Evolutionary conservation across 352 stramenopile species (phyloP).

Genomic region (Globisporangium polare): DNA sequence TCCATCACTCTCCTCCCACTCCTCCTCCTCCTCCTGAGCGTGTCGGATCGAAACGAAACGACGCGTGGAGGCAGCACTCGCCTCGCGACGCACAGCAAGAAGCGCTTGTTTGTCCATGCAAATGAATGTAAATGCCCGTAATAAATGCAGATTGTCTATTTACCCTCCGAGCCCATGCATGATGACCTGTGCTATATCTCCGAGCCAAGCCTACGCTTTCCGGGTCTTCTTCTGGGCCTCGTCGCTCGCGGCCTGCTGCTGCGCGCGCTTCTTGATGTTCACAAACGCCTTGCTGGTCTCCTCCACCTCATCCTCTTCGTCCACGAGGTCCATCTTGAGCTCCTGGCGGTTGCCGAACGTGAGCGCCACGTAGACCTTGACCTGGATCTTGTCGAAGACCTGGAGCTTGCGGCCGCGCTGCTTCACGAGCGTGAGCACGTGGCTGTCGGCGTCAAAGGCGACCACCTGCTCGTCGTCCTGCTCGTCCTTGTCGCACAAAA

Average conservation of each 20-base stretch:
- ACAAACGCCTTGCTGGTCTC: constrained; percentile 6
- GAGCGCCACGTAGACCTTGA: constrained; percentile 76
- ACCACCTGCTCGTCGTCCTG: constrained; percentile 54
- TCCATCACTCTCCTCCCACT: no score
- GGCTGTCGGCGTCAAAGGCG: constrained; percentile 41
- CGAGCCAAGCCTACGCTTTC: not conserved
- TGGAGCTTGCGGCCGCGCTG: constrained; percentile 48
- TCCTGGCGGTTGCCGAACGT: constrained; percentile 82
- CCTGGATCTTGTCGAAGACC: constrained; percentile 77
- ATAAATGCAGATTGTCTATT: no score
- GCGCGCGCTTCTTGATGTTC: constrained; percentile 11
- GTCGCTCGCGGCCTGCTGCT: not conserved
- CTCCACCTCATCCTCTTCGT: constrained; percentile 30
- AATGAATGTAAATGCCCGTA: no score
- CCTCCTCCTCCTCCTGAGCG: no score
- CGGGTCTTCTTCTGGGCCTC: not conserved
- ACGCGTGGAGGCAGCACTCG: no score
- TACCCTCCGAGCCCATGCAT: no score
- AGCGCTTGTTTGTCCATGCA: no score
- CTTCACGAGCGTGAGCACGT: constrained; percentile 61
- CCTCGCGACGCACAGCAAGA: no score
- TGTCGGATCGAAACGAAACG: no score
- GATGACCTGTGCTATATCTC: no score
- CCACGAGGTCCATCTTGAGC: constrained; percentile 78
- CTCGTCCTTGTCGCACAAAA: constrained; percentile 78